Base-by-base conservation (phyloP, 129 eudicot species). In the Pittosporum tobira region DNA sequence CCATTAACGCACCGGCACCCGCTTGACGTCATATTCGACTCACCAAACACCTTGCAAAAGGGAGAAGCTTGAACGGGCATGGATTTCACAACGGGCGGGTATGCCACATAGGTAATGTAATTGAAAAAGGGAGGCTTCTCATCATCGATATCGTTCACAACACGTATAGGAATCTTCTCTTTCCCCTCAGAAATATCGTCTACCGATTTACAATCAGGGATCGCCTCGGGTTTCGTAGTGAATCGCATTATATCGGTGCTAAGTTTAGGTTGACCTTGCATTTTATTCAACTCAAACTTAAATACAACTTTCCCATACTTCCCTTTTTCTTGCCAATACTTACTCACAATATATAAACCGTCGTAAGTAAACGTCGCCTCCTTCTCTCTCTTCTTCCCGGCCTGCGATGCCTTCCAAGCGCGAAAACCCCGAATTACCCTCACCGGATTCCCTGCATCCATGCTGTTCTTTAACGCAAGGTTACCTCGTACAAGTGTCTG, bases 391-490 rank as follows among this genome's bases (percentile, higher is more conserved):
- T 27, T 22, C 9, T 18, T 10, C 40, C 10, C 43, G 43, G 19
- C n/a, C 19, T 25, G 29, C 13, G 24, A 61, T 43, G 61, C 24
- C 45, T 38, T 46, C 42, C n/a, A 24, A 3, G 37, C 38, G 19
- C 47, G 36, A 29, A 15, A 18, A 20, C 65, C 64, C 31, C 71
- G 45, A 2, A 53, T 24, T 50, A 74, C 85, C 51, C 84, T 66
- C 27, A 79, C 61, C 0, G 71, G 74, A 42, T n/a, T 27, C n/a
- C 51, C 51, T 15, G 43, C 59, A 14, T 53, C 57, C 71, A 64
- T 74, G 71, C 77, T 73, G 45, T 78, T 70, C 59, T 55, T 43
- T 60, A 79, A 66, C 19, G 84, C 84, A 6, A 74, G 55, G 61
- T 79, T 74, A 3, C 71, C 80, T 25, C 64, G 58, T 52, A 53